Evolutionary conservation across 2,329 filamentous ascomycete species (phyloP).

Genomic region (Triangularia setosa): DNA sequence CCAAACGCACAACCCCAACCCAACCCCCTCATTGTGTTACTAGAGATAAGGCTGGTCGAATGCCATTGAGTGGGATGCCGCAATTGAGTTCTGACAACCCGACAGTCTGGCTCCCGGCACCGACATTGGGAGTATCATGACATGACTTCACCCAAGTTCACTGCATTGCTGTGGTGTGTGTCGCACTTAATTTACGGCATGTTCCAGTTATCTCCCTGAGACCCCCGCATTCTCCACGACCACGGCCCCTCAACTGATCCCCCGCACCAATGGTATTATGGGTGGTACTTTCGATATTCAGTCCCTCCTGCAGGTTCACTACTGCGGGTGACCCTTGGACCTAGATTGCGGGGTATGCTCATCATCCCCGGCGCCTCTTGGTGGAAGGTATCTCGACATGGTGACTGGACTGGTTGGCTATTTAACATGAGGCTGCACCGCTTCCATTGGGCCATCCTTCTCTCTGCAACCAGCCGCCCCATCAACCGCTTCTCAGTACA

Average conservation of each 20-base stretch:
- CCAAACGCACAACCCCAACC: no score
- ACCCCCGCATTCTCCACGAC: not conserved
- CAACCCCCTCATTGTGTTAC: no score
- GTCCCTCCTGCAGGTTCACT: not conserved
- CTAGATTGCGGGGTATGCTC: not conserved
- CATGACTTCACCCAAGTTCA: not conserved
- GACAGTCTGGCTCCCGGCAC: not conserved
- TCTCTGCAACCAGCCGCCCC: not conserved
- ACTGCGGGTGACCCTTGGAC: not conserved
- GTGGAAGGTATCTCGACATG: not conserved
- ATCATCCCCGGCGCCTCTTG: not conserved
- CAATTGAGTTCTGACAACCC: not conserved
- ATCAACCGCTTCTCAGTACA: not conserved
- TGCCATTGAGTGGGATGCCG: no score
- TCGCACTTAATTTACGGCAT: not conserved
- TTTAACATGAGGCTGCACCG: not conserved
- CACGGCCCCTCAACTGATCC: not conserved
- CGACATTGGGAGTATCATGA: not conserved
- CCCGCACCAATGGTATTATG: not conserved
- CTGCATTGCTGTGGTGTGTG: not conserved
- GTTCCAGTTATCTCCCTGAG: not conserved
- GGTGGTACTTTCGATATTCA: not conserved
- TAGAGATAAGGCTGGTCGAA: not conserved
- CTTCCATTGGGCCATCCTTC: not conserved
- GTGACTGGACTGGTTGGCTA: not conserved